These are phyloP conservation scores for Pueraria montana DNA, from an alignment of 306 rosid genomes.

Conservation along the genomic window DNA sequence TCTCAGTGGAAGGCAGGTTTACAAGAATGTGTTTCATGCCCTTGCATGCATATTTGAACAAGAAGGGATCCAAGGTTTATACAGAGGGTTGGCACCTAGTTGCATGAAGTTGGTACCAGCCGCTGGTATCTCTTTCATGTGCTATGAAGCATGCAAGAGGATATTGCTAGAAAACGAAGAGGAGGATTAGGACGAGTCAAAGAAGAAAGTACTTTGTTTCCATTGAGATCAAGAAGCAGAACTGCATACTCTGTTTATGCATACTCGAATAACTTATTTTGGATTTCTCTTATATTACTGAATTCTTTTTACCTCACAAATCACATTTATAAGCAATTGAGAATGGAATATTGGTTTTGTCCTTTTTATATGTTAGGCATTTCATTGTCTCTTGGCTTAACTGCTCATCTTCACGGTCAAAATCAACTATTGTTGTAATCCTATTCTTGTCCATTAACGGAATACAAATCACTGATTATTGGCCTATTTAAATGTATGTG, in stretches of 20 bases:
- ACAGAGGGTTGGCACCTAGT: constrained; percentile 92
- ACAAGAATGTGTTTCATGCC: constrained; percentile 82
- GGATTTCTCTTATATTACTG: constrained; percentile 39
- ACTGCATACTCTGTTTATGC: constrained; percentile 27
- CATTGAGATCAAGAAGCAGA: constrained; percentile 29
- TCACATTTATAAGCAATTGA: constrained; percentile 40
- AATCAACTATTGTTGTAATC: constrained; percentile 8
- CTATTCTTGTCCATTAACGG: constrained; percentile 3
- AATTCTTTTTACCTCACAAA: constrained; percentile 11
- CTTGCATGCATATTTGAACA: constrained; percentile 84
- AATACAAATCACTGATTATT: constrained; percentile 2
- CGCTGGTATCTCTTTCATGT: constrained; percentile 97
- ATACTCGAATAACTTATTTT: constrained; percentile 31
- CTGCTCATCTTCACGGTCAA: constrained; percentile 14
- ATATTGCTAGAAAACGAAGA: constrained; percentile 71
- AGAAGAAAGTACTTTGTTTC: not conserved
- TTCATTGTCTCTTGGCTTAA: constrained; percentile 19
- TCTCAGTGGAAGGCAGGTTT: constrained; percentile 83
- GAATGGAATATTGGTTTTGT: constrained; percentile 36
- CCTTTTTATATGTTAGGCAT: not conserved
- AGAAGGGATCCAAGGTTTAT: constrained; percentile 85
- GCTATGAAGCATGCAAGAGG: constrained; percentile 97
- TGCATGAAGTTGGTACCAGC: constrained; percentile 98
- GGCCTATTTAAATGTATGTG: not conserved
- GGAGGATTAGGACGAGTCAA: constrained; percentile 56